phyloP scores from a whole-genome alignment of 208 protist genomes.

The Vickermania spadyakhi region DNA sequence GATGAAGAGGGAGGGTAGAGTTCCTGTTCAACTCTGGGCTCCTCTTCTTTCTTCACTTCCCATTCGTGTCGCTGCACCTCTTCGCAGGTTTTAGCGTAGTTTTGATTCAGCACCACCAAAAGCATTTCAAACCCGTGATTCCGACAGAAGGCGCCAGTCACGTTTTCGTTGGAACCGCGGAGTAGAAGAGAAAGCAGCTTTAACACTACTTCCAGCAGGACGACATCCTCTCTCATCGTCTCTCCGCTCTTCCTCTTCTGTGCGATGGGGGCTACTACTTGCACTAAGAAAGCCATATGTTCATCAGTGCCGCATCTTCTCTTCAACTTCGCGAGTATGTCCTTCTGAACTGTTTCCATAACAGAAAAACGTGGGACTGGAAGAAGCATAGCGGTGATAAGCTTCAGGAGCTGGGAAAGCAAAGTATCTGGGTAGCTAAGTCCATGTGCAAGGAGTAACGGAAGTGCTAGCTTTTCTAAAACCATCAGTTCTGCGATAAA shows the following conservation, averaged over 20 bases:
- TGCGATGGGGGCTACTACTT: constrained; percentile 68
- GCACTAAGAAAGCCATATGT: constrained; percentile 71
- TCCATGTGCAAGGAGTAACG: constrained; percentile 67
- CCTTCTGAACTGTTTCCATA: constrained; percentile 44
- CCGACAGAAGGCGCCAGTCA: constrained; percentile 67
- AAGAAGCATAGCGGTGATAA: constrained; percentile 54
- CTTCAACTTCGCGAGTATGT: constrained; percentile 52
- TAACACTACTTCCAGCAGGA: constrained; percentile 75
- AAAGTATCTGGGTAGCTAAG: constrained; percentile 56
- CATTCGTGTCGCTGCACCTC: not conserved
- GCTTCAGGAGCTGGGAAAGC: constrained; percentile 74
- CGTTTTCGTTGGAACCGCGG: constrained; percentile 30
- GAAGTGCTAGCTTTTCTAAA: constrained; percentile 72
- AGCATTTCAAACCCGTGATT: constrained; percentile 81
- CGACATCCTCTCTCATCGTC: constrained; percentile 43
- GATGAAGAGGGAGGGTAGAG: not conserved
- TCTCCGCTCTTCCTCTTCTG: constrained; percentile 39
- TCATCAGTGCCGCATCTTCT: constrained; percentile 66
- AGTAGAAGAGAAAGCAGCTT: constrained; percentile 54
- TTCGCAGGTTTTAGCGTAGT: constrained; percentile 32
- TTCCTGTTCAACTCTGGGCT: not conserved
- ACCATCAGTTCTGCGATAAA: constrained; percentile 75
- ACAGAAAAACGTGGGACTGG: constrained; percentile 53
- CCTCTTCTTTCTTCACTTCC: not conserved
- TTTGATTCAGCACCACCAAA: constrained; percentile 79